Evolutionary conservation across 208 protist genomes (phyloP).

Genomic region (Leishmania martiniquensis): DNA sequence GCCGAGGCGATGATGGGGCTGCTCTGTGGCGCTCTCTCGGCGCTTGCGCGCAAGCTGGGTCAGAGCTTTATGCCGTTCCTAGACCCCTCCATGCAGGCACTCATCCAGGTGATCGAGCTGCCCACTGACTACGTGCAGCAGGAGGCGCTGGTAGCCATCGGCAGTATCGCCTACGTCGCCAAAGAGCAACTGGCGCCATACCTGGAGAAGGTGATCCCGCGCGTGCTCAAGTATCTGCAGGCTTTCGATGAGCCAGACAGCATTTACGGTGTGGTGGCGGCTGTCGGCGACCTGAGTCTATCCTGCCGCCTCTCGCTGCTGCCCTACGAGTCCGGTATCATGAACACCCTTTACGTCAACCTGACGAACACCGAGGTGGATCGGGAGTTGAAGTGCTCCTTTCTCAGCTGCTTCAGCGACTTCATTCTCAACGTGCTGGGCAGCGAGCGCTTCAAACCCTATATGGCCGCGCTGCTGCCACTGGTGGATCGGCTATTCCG

Average conservation of each 20-base stretch:
- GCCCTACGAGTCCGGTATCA: slow-evolving; percentile 81
- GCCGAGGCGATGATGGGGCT: slow-evolving; percentile 79
- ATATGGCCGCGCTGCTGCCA: slow-evolving; percentile 82
- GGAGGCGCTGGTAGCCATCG: slow-evolving; percentile 95
- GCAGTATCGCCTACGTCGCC: slow-evolving; percentile 87
- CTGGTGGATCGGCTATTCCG: slow-evolving; percentile 76
- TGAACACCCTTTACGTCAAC: slow-evolving; percentile 84
- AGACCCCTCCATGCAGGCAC: slow-evolving; percentile 54
- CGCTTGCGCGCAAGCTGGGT: slow-evolving; percentile 75
- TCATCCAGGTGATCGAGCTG: slow-evolving; percentile 61
- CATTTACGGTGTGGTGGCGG: slow-evolving; percentile 85
- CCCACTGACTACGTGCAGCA: slow-evolving; percentile 86
- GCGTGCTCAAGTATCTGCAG: slow-evolving; percentile 80
- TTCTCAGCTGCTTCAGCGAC: slow-evolving; percentile 95
- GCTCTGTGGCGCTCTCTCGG: slow-evolving; percentile 86
- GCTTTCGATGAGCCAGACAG: slow-evolving; percentile 85
- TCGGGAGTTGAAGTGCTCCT: slow-evolving; percentile 94
- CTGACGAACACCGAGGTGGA: slow-evolving; percentile 79
- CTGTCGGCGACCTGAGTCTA: slow-evolving; percentile 95
- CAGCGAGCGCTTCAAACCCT: slow-evolving; percentile 83
- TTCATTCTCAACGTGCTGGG: slow-evolving; percentile 94
- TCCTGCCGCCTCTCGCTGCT: slow-evolving; percentile 67
- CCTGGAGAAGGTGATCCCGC: slow-evolving; percentile 77
- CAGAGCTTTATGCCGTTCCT: slow-evolving; percentile 48
- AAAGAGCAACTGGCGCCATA: slow-evolving; percentile 82